A percentile compares a stretch with the other conserved stretches of the same genome.
These are phyloP conservation scores for Papiliotrema terrestris DNA, from an alignment of 1,284 basidiomycete species.

Conservation along the genomic window DNA sequence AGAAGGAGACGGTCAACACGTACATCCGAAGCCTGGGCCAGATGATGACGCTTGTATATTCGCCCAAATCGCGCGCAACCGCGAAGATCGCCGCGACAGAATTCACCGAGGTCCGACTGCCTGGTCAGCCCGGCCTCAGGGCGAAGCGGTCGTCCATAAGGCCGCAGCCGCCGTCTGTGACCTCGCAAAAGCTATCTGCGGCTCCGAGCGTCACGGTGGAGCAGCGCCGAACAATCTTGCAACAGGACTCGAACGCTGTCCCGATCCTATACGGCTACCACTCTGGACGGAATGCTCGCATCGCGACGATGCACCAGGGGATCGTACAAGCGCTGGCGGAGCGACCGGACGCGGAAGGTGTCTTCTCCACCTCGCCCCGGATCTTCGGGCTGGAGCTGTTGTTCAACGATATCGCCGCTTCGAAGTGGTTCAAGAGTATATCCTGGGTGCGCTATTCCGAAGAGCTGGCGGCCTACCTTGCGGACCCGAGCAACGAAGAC, in stretches of 20 bases:
- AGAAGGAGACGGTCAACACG: constrained; percentile 10
- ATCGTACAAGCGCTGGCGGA: constrained; percentile 21
- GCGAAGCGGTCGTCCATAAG: neutral
- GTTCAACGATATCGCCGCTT: constrained; percentile 33
- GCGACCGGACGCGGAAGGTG: constrained; percentile 8
- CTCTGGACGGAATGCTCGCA: constrained; percentile 24
- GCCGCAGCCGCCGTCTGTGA: neutral
- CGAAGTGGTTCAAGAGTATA: constrained; percentile 28
- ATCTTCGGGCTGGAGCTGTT: constrained; percentile 36
- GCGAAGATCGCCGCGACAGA: constrained; percentile 6
- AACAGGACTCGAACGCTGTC: constrained; percentile 27
- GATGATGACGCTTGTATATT: neutral
- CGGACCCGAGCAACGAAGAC: constrained; percentile 21
- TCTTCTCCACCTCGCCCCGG: constrained; percentile 22
- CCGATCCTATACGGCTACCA: constrained; percentile 33
- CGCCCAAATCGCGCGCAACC: neutral
- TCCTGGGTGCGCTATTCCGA: constrained; percentile 21
- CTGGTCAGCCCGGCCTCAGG: neutral
- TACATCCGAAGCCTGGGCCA: constrained; percentile 1
- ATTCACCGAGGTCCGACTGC: constrained; percentile 12
- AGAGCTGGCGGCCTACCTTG: constrained; percentile 30
- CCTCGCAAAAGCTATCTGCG: neutral
- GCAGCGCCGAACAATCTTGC: constrained; percentile 17
- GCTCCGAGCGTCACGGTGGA: neutral
- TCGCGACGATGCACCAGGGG: constrained; percentile 26